Evolutionary conservation across 176 grass and related monocot species (phyloP).

Genomic region (Avena eriantha): DNA sequence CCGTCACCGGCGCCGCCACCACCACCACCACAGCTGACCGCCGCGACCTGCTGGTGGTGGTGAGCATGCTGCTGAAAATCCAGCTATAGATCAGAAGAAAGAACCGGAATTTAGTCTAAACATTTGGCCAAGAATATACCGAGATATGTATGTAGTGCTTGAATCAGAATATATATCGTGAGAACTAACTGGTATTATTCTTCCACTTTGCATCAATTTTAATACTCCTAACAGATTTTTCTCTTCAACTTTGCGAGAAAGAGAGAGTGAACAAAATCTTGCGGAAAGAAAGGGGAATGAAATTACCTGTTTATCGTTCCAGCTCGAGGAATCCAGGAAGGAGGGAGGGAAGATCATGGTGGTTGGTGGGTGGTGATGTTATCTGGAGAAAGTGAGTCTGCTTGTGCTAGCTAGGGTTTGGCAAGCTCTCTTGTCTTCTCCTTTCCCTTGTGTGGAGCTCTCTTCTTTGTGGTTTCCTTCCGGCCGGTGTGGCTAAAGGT

Average conservation of each 20-base stretch:
- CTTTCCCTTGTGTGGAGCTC: constrained; percentile 10
- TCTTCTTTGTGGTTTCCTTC: constrained; percentile 30
- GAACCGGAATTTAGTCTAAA: constrained; percentile 4
- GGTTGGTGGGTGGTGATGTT: constrained; percentile 39
- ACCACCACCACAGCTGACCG: not conserved
- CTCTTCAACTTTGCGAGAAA: constrained; percentile 36
- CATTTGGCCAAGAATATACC: constrained; percentile 44
- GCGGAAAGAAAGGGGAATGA: constrained; percentile 45
- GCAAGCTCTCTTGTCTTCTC: constrained; percentile 25
- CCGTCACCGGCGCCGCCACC: constrained; percentile 22
- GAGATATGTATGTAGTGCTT: not conserved
- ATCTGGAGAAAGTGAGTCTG: constrained; percentile 27
- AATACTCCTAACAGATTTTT: constrained; percentile 54
- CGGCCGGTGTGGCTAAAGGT: constrained; percentile 39
- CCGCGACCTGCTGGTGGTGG: constrained; percentile 35
- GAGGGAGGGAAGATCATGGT: constrained; percentile 79
- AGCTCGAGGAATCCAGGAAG: constrained; percentile 83
- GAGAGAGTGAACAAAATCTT: constrained; percentile 60
- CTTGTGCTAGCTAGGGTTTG: constrained; percentile 42
- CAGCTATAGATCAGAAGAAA: constrained; percentile 23
- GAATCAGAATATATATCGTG: constrained; percentile 50
- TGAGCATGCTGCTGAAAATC: constrained; percentile 56
- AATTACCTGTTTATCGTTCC: constrained; percentile 82
- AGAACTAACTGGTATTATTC: constrained; percentile 42
- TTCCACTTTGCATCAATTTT: constrained; percentile 18